Evolutionary conservation across 148 eudicot genomes (phyloP).

Genomic region (Rhododendron henanense): DNA sequence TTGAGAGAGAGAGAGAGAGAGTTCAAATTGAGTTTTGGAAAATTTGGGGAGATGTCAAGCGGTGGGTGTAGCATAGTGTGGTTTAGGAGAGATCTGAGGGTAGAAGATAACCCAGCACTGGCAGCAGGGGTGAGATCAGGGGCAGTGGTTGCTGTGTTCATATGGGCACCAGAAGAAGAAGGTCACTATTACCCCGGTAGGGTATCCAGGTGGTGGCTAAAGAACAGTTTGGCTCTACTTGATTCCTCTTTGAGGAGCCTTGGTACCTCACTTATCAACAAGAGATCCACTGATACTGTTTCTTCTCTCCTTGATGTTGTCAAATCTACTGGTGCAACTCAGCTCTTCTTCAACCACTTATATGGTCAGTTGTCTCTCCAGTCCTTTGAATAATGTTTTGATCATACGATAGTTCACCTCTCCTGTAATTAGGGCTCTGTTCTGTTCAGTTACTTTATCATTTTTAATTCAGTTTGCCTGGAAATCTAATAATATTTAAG

Average conservation of each 20-base stretch:
- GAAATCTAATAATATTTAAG: too few relatives aligned
- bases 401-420: neutral
- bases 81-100: conserved; percentile 94
- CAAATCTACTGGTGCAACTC: conserved; percentile 79
- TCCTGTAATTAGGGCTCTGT: neutral
- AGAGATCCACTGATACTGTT: conserved; percentile 80
- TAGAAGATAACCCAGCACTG: conserved; percentile 92
- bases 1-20: neutral
- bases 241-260: conserved; percentile 77
- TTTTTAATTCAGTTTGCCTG: too few relatives aligned
- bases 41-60: conserved; percentile 37
- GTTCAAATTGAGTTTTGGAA: neutral
- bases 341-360: conserved; percentile 83
- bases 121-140: conserved; percentile 87
- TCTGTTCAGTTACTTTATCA: neutral
- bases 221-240: conserved; percentile 76
- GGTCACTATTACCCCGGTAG: conserved; percentile 85
- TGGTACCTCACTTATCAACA: conserved; percentile 76
- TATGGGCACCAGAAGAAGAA: conserved; percentile 99
- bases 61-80: conserved; percentile 85
- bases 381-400: neutral
- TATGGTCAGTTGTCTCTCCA: conserved; percentile 49
- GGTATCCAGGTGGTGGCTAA: conserved; percentile 98
- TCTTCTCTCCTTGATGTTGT: conserved; percentile 74
- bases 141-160: conserved; percentile 59